Evolutionary conservation across 371 early-diverging fungal species (phyloP).

Genomic region (Parasitella parasitica): DNA sequence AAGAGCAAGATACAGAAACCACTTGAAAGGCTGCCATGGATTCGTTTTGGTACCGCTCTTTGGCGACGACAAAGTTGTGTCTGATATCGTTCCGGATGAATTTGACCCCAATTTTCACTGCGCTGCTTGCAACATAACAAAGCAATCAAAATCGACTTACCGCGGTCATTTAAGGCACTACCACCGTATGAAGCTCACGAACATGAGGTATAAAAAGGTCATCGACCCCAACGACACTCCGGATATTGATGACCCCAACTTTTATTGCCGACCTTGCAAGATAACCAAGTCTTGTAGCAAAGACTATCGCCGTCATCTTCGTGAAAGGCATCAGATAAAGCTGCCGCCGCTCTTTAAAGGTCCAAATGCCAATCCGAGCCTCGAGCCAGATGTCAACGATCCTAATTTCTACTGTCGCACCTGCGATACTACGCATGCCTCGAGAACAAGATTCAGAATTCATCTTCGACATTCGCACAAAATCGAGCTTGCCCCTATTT

Average conservation of each 20-base stretch:
- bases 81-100: not conserved
- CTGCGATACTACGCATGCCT: not conserved
- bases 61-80: not conserved
- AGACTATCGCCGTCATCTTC: not conserved
- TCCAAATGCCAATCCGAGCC: not conserved
- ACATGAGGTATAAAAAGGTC: not conserved
- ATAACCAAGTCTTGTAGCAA: not conserved
- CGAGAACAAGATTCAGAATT: not conserved
- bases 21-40: not conserved
- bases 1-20: not conserved
- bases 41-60: not conserved
- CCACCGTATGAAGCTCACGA: not conserved
- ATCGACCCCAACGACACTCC: not conserved
- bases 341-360: not conserved
- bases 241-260: not conserved
- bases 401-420: not conserved
- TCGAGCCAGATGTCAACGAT: not conserved
- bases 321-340: not conserved
- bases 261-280: not conserved
- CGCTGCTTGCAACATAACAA: not conserved
- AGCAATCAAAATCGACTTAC: not conserved
- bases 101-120: not conserved
- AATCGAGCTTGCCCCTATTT: not conserved
- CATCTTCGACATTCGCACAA: not conserved
- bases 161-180: not conserved